Base-by-base conservation (phyloP, 768 basidiomycete species). In the Tremella yokohamensis region DNA sequence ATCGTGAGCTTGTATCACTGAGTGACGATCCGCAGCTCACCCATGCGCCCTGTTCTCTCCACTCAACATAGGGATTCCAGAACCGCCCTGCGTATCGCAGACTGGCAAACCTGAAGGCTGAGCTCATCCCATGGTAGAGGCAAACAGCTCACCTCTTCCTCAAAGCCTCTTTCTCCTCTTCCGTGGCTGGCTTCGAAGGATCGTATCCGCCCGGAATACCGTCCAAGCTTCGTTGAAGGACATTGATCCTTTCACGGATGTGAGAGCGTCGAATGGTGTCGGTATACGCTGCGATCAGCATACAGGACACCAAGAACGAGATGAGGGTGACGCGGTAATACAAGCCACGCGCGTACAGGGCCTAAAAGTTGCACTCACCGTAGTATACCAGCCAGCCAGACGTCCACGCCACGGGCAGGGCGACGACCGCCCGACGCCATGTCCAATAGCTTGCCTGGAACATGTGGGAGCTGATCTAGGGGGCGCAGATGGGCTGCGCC, bases 1-100 rank as follows among this genome's bases (percentile, higher is more conserved):
- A 2, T 7, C 13, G 45, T 53, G 24, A 18, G 51, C 40, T 18
- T 19, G 19, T 15, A 19, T 15, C 29, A 12, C 26, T 25, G 26
- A 20, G 15, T 52, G 2, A 49, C 16, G 37, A 19, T 11, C 54
- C 26, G 13, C 38, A 16, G 56, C 64, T 60, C 37, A 65, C 64
- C 68, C 63, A 70, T 12, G 64, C 67, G 13, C 64, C 68, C 56
- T 70, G 70, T 40, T 74, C 70, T 45, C 67, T 61, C 70, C 70
- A 70, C 50, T 71, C 68, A 12, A 63, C 63, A 52, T 66, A 69
- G 6, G 67, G 63, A 53, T 70, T 68, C 63, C 68, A 68, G 50
- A 69, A 74, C 56, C 75, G 26, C 12, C 75, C 75, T 2, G 66
- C 67, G 26, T 68, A 67, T 51, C 59, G 62, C 19, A 74, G 40